Conservation (phyloP, 257 asterid species). For the Coffea eugenioides region DNA sequence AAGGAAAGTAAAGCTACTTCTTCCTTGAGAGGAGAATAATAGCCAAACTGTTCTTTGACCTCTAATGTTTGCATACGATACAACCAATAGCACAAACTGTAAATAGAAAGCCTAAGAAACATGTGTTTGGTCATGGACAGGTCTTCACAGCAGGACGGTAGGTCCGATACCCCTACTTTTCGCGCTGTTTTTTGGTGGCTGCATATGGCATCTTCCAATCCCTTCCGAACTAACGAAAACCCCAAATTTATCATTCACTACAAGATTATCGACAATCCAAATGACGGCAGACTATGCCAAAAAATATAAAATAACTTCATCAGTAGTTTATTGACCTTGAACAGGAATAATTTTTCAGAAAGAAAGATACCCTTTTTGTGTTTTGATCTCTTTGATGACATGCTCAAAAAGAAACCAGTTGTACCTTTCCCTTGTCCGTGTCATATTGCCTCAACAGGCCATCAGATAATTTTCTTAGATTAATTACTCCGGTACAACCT, state of each 20-base stretch:
- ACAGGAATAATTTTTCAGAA: no score
- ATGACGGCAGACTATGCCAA: not conserved
- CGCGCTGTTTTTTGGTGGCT: not conserved
- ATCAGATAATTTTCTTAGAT: not conserved
- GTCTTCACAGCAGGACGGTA: not conserved
- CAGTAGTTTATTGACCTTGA: no score
- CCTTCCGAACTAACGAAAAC: constrained; percentile 4
- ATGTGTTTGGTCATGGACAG: not conserved
- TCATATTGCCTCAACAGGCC: not conserved
- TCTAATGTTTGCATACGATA: not conserved
- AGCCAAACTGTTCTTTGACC: not conserved
- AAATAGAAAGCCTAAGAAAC: no score
- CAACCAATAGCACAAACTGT: not conserved
- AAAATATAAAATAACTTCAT: no score
- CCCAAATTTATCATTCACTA: not conserved
- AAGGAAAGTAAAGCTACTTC: no score
- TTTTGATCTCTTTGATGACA: no score
- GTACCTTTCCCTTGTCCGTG: no score
- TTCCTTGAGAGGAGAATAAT: no score
- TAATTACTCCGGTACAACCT: not conserved
- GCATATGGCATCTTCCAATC: constrained; percentile 1
- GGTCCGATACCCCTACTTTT: not conserved
- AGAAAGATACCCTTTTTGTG: no score
- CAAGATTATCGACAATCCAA: not conserved
- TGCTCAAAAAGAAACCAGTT: no score